Evolutionary conservation across 176 grass and related monocot genomes (phyloP), one percentile per base, ranked within the genome.

Genomic region (Raddia distichophylla): DNA sequence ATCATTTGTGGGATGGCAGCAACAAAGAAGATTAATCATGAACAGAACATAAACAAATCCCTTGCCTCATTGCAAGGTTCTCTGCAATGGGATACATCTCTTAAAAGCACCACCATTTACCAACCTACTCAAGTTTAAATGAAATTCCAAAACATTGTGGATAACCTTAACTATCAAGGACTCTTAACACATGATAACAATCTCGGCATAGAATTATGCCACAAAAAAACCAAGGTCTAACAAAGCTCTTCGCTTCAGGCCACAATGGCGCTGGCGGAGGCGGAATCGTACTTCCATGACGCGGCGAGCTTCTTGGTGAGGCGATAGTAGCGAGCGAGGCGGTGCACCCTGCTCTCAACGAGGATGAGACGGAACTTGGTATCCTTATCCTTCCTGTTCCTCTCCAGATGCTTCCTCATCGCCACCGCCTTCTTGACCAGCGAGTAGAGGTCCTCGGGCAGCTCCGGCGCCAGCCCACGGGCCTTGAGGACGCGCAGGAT

Each of bases 381-480:
- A 60, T 96, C 93, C 34, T 85, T 87, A 69, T 96, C 93, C 80
- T 86, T 85, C 71, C 90, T 80, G 86, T 96, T 96, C 88, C 88
- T 96, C 76, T 93, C 85, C 61, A 96, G 78, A 69, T 96, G 90
- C 83, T 88, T 96, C 86, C 93, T 91, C 85, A 96, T 93, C 2
- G 93, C 93, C 9, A 96, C 93, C 7, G 88, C 90, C 82, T 96
- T 96, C 90, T 96, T 96, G 71, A 96, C 75, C 71, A 96, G 80
- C 72, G 87, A 92, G 93, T 96, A 96, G 76, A 96, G 86, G 69
- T 93, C 88, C 85, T 96, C 93, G 33, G 90, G 90, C 32, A 93
- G 16, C 83, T 93, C 90, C 10, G 88, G 90, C 17, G 93, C 93
- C n/a, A 93, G 74, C 0, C 82, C 90, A 48, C 80, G 82, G 4